Conservation (phyloP, 306 rosid species). For the Pyrus betulifolia region DNA sequence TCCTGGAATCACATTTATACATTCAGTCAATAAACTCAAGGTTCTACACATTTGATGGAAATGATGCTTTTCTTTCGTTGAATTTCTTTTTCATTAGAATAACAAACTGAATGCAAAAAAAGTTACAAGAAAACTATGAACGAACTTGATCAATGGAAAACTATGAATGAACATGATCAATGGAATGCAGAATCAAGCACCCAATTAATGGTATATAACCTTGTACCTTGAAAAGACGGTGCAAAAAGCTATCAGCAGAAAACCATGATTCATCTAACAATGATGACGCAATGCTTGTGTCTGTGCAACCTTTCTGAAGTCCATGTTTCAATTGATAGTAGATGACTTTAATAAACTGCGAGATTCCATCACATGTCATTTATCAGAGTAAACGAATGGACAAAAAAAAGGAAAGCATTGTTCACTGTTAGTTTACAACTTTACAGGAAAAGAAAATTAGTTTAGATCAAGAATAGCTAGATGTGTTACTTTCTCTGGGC, state of each 20-base stretch:
- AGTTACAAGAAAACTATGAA: background rate
- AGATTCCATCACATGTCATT: slow-evolving; percentile 16
- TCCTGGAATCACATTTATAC: slow-evolving; percentile 44
- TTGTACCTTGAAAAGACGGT: slow-evolving; percentile 66
- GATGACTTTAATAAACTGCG: slow-evolving; percentile 64
- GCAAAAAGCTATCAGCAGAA: slow-evolving; percentile 56
- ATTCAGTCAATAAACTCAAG: background rate
- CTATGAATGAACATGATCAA: background rate
- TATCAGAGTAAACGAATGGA: background rate
- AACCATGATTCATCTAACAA: slow-evolving; percentile 75
- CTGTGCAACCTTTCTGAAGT: slow-evolving; percentile 40
- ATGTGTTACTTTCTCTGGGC: background rate
- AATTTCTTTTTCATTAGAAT: background rate
- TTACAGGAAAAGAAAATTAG: background rate
- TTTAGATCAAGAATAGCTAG: background rate
- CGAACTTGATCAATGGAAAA: background rate
- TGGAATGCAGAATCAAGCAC: background rate
- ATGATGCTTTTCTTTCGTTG: background rate
- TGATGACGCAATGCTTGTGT: slow-evolving; percentile 18
- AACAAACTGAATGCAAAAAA: background rate
- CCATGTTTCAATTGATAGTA: slow-evolving; percentile 75
- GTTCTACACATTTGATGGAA: slow-evolving; percentile 1
- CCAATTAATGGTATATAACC: background rate
- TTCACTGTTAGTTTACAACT: background rate
- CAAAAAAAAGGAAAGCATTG: background rate